Evolutionary conservation across 2,329 filamentous ascomycete species (phyloP).

Genomic region (Fusarium tanahbumbuense): DNA sequence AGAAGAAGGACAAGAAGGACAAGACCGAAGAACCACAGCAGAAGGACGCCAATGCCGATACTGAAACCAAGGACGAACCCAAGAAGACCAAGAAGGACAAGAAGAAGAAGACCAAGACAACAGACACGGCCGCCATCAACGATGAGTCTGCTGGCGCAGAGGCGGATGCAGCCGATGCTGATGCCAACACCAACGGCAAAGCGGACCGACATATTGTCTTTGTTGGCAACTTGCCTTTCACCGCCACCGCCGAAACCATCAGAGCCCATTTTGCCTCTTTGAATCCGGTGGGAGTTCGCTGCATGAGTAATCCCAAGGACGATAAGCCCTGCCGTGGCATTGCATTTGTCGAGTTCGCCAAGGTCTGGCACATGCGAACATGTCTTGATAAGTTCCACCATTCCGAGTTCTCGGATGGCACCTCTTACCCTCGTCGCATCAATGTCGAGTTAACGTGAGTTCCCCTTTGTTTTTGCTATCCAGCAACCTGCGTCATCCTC

Average conservation of each 20-base stretch:
- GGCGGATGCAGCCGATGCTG: slow-evolving; percentile 31
- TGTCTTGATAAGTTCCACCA: slow-evolving; percentile 93
- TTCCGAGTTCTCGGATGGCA: slow-evolving; percentile 73
- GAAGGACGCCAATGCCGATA: slow-evolving; percentile 30
- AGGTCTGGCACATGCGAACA: slow-evolving; percentile 90
- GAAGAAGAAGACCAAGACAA: slow-evolving; percentile 44
- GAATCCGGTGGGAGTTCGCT: slow-evolving; percentile 63
- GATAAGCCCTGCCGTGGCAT: slow-evolving; percentile 75
- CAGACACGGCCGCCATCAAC: slow-evolving; percentile 29
- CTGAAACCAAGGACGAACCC: slow-evolving; percentile 48
- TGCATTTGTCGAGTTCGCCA: slow-evolving; percentile 89
- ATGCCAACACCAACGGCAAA: slow-evolving; percentile 38
- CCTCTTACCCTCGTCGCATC: slow-evolving; percentile 74
- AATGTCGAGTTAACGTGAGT: slow-evolving; percentile 91
- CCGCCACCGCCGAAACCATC: slow-evolving; percentile 77
- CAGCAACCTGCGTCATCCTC: neutral
- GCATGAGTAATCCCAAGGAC: slow-evolving; percentile 74
- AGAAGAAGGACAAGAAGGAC: slow-evolving; percentile 47
- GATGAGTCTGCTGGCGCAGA: slow-evolving; percentile 11
- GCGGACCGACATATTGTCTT: slow-evolving; percentile 51
- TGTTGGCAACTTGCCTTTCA: slow-evolving; percentile 86
- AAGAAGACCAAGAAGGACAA: slow-evolving; percentile 51
- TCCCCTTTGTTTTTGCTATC: neutral
- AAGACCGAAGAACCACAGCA: slow-evolving; percentile 41
- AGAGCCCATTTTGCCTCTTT: slow-evolving; percentile 82